Evolutionary conservation across 805 yeast species (phyloP), one percentile per base, ranked within the genome.

Genomic region (Wickerhamiella sorbophila): DNA sequence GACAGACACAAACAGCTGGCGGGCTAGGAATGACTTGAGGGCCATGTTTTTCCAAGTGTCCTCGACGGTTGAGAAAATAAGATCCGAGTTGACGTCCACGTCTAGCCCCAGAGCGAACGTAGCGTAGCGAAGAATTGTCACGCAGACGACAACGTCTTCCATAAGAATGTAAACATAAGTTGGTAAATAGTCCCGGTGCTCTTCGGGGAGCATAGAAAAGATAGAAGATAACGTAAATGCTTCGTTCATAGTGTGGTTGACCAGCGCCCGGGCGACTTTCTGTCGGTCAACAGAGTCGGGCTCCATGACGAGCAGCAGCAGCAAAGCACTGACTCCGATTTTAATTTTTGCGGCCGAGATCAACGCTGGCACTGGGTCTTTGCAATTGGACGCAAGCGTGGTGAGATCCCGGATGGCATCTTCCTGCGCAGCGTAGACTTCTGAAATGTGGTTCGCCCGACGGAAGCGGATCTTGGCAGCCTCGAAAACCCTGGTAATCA

Each of bases 1-100:
- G 29, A 49, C 27, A 14, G 44, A 38, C 31, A 46, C 38, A 38
- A 54, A 78, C 77, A 62, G 75, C 72, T 56, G 72, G 64, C 42
- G 63, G 12, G 32, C 69, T 49, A 52, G 63, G 67, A 41, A 55
- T 52, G 40, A 67, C 58, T 39, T 64, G 61, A 36, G 48, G 29
- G 48, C 38, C 21, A 56, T 40, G n/a, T 49, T 52, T 24, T 49
- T 49, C 54, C 64, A 60, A 19, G 52, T 53, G 31, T 45, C 44
- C 14, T 38, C 22, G 9, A 58, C 51, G 2, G 51, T 39, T 14
- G 41, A 48, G 29, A 52, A 45, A 16, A 47, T 38, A 21, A 54
- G 51, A 37, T 52, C 54, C 1, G 54, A 47, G 12, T 54, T 48
- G 12, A 58, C 55, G 18, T 55, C 54, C n/a, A 48, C 39, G 19